Base-by-base conservation (phyloP, 768 basidiomycete genomes). In the Kockovaella imperatae region DNA sequence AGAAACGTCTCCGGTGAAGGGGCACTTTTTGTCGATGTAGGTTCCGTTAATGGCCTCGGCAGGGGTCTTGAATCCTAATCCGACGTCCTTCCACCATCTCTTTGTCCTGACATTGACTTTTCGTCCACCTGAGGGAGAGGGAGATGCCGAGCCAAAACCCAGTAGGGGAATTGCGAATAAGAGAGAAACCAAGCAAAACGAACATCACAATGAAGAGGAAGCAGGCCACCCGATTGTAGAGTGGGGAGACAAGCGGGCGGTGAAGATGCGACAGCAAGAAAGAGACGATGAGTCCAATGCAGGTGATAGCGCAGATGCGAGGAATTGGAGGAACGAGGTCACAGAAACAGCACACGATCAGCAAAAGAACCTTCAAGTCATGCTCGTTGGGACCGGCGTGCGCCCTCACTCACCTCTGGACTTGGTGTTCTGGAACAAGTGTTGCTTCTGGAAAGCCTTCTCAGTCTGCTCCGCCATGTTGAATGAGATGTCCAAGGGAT, bases 21-120 rank as follows among this genome's bases (percentile, higher is more conserved):
- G 95, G 78, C 95, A 99, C 77, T 99, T 99, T 80, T 97, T 97
- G 81, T 99, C 95, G 68, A 95, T 85, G 77, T 97, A 99, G 59
- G 87, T 86, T 68, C 90, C 95, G 47, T 80, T 87, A 71, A 97
- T 87, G 46, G 95, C 95, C 66, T 96, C 91, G 56, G 64, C 41
- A 41, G 95, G 95, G 24, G 90, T 97, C 80, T 96, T 90, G 77
- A 87, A 95, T 38, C 88, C 88, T 50, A 96, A 77, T 66, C 91
- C 91, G 67, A 95, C 86, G 75, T 96, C 89, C 81, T 96, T 97
- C 77, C 86, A 95, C 93, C 95, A 99, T 73, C 95, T 79, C 80
- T 84, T 95, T 59, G 88, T 85, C 80, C 84, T 95, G 61, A 89
- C 88, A 43, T 83, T 79, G 60, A 90, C 78, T 78, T 93, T 93